A percentile compares a stretch with the other conserved stretches of the same genome.
Evolutionary conservation across 768 basidiomycete species (phyloP).

Genomic region (Agrocybe praecox): DNA sequence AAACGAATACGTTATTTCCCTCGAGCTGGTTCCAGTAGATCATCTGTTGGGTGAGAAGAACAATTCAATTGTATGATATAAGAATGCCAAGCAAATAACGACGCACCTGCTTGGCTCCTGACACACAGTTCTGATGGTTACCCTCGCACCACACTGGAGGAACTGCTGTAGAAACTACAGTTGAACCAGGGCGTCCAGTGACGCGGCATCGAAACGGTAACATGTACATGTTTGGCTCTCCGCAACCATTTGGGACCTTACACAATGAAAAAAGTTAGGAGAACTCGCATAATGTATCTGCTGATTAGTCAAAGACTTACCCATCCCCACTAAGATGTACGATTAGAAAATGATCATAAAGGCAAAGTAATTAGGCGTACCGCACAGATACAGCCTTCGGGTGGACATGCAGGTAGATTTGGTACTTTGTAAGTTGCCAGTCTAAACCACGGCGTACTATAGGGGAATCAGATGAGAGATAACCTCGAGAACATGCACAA

Average conservation of each 20-base stretch:
- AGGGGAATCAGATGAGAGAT: no score
- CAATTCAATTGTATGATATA: background rate
- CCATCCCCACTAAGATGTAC: slow-evolving; percentile 42
- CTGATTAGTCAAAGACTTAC: no score
- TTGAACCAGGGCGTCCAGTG: slow-evolving; percentile 29
- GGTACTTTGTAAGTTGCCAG: slow-evolving; percentile 44
- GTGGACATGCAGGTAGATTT: slow-evolving; percentile 44
- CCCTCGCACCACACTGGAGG: slow-evolving; percentile 47
- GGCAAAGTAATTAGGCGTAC: slow-evolving; percentile 24
- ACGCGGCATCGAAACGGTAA: slow-evolving; percentile 41
- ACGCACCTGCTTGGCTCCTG: slow-evolving; percentile 41
- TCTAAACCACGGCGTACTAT: slow-evolving; percentile 45
- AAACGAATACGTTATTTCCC: slow-evolving; percentile 43
- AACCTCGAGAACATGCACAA: no score
- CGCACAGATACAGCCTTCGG: slow-evolving; percentile 43
- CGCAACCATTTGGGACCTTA: slow-evolving; percentile 32
- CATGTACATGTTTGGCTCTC: slow-evolving; percentile 51
- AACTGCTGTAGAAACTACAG: slow-evolving; percentile 29
- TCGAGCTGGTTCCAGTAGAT: slow-evolving; percentile 44
- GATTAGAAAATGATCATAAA: no score
- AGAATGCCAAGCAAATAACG: background rate
- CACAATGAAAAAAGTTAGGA: background rate
- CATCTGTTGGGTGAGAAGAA: slow-evolving; percentile 26
- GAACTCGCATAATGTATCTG: no score
- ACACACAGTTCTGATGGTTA: slow-evolving; percentile 31